phyloP scores from a whole-genome alignment of 495 filamentous ascomycete genomes.

The Neurospora sp. region DNA sequence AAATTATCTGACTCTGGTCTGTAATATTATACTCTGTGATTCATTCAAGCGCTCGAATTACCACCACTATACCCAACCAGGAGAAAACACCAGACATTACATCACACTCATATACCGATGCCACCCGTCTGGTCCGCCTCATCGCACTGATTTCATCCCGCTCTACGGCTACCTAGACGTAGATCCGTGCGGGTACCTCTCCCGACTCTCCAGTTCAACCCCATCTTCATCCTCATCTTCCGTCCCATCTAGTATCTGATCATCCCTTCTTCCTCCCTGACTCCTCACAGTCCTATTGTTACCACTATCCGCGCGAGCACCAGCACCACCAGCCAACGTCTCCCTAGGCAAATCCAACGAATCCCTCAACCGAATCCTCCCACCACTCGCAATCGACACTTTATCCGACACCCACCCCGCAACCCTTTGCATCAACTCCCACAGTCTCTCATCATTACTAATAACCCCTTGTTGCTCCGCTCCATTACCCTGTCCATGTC shows the following conservation, averaged over 20 bases:
- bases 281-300: background rate
- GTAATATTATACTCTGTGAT: background rate
- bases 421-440: constrained; percentile 50
- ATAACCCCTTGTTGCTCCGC: constrained; percentile 21
- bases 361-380: constrained; percentile 35
- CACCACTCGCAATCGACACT: constrained; percentile 37
- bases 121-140: background rate
- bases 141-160: background rate
- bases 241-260: constrained; percentile 52
- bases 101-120: background rate
- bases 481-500: background rate
- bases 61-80: background rate
- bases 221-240: constrained; percentile 48
- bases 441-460: constrained; percentile 54
- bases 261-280: constrained; percentile 11
- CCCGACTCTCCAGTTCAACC: constrained; percentile 50
- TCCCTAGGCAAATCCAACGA: constrained; percentile 20
- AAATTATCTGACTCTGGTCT: background rate
- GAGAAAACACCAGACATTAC: background rate
- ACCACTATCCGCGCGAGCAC: background rate
- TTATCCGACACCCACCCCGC: constrained; percentile 47
- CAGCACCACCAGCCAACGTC: background rate
- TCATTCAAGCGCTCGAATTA: background rate
- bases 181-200: background rate
- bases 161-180: background rate